Percentiles rank a stretch among this genome's conserved stretches.
phyloP scores from a whole-genome alignment of 1,284 basidiomycete genomes.

The Cystobasidiaceae sp. region DNA sequence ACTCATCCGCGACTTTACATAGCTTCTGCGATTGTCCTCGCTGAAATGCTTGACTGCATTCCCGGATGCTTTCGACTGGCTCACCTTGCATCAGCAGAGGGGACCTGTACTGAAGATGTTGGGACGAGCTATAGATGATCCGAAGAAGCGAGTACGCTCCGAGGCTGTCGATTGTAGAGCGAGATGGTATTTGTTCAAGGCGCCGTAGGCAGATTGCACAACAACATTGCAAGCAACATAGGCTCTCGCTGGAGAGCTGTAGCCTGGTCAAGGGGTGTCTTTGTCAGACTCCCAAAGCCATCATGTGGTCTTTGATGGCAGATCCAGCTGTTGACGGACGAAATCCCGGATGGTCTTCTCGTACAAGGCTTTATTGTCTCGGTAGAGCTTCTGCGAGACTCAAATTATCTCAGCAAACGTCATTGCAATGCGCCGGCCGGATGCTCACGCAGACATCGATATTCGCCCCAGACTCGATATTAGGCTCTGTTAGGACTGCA shows the following conservation, averaged over 20 bases:
- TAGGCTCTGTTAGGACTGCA: conserved; percentile 64
- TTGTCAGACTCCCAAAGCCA: background rate
- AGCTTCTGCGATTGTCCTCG: conserved; percentile 62
- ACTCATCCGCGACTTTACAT: background rate
- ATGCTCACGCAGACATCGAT: conserved; percentile 61
- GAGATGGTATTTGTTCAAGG: conserved; percentile 47
- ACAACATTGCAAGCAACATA: background rate
- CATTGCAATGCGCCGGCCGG: background rate
- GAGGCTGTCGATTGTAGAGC: conserved; percentile 78
- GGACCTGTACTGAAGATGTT: conserved; percentile 66
- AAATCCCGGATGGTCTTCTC: conserved; percentile 51
- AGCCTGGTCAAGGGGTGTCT: conserved; percentile 39
- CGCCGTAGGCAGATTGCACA: conserved; percentile 5
- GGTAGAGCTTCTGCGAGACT: conserved; percentile 65
- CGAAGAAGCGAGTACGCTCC: conserved; percentile 68
- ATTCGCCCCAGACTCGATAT: conserved; percentile 95
- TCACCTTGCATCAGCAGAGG: conserved; percentile 70
- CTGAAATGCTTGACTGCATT: conserved; percentile 67
- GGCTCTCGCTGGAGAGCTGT: background rate
- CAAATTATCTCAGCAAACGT: background rate
- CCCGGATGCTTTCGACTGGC: conserved; percentile 69
- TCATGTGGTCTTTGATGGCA: conserved; percentile 38
- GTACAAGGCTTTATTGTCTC: conserved; percentile 65
- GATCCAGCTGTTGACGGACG: conserved; percentile 51
- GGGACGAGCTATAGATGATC: conserved; percentile 72